Evolutionary conservation across 768 basidiomycete genomes (phyloP), one percentile per base, ranked within the genome.

Genomic region (Megacollybia marginata): DNA sequence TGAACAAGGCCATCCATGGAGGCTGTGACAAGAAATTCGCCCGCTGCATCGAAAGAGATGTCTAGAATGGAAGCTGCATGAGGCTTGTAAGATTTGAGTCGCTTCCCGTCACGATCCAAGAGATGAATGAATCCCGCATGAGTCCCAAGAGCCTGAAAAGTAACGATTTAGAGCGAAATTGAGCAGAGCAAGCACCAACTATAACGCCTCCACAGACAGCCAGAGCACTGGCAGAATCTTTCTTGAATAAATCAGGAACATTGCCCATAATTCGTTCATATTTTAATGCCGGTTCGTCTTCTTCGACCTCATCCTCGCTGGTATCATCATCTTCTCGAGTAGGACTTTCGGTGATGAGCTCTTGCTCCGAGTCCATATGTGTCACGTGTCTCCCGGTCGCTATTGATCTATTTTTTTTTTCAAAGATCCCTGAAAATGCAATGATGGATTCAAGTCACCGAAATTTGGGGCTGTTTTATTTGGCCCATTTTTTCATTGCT

Each of bases 41-140:
- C 84, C 0, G 86, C 88, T 48, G 74, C 70, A 62, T 97, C 94
- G 59, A 98, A 75, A 45, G 77, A 79, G 34, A 98, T 83, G 61
- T 92, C 92, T 50, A 82, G 79, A 49, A 98, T 74, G 10, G 90
- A 90, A 0, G 94, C 94, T 33, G 81, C 71, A 60, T 99, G 96
- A 2, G 88, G 90, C 59, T 92, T 85, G 66, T 84, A 96, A 1
- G 90, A 89, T 65, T 92, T 94, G 66, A 93, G 75, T 42, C 87
- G 81, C 49, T 82, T 78, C 4, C 94, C 95, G 23, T 79, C 67
- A 36, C 88, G 73, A 60, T 85, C 85, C 12, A 96, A 72, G 16
- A 96, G 75, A 61, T 96, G 89, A 3, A 97, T 81, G 54, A 93
- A 83, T n/a, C 95, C 95, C 46, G 78, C 80, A 63, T 97, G 94